A percentile compares a stretch with the other conserved stretches of the same genome.
phyloP scores from a whole-genome alignment of 805 yeast species.

The Candida loeiensis region DNA sequence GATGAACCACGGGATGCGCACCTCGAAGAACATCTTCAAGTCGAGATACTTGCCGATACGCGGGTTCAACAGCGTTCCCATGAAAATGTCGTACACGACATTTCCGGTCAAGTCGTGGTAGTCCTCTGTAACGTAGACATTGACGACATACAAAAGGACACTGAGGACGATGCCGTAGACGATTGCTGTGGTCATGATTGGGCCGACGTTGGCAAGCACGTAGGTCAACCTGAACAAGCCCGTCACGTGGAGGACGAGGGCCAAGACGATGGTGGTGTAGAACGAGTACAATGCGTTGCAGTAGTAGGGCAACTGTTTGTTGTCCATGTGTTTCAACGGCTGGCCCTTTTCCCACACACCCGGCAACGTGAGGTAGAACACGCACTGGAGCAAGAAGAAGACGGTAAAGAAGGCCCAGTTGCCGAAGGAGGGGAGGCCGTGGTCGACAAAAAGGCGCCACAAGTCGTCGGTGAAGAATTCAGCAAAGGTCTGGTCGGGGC shows the following conservation, averaged over 20 bases:
- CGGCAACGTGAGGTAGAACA: constrained; percentile 80
- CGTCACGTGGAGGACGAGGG: constrained; percentile 63
- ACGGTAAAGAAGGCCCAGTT: constrained; percentile 71
- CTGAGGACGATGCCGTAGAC: constrained; percentile 70
- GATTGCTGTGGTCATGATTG: constrained; percentile 90
- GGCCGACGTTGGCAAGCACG: constrained; percentile 79
- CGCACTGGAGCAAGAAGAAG: constrained; percentile 65
- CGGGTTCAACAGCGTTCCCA: constrained; percentile 98
- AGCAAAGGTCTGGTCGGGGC: constrained; percentile 49
- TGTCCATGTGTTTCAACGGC: constrained; percentile 77
- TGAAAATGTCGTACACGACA: constrained; percentile 83
- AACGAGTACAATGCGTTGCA: constrained; percentile 90
- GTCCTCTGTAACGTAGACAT: constrained; percentile 63
- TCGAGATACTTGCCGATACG: constrained; percentile 84
- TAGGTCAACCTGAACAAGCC: constrained; percentile 72
- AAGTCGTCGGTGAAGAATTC: constrained; percentile 44
- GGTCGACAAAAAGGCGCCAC: constrained; percentile 40
- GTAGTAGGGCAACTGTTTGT: constrained; percentile 81
- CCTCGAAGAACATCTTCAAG: constrained; percentile 95
- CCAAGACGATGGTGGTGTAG: constrained; percentile 61
- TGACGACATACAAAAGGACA: constrained; percentile 63
- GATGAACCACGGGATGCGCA: constrained; percentile 95
- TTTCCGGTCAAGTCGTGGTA: constrained; percentile 92
- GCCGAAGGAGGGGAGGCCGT: constrained; percentile 56
- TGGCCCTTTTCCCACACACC: constrained; percentile 96